phyloP scores from a whole-genome alignment of 75 land plant species.

The Picea sitchensis region DNA sequence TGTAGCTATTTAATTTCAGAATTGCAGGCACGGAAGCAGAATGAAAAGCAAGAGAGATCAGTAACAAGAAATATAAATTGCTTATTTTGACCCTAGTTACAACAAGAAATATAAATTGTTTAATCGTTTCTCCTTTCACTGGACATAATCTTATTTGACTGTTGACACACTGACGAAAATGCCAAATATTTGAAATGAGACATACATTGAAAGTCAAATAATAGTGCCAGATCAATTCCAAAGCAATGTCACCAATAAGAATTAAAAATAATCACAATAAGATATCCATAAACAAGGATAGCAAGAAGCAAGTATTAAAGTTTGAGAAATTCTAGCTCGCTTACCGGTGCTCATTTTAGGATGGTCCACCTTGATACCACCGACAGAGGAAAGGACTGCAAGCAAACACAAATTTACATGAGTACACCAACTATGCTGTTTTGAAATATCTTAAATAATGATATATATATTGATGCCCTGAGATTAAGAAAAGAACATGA shows the following conservation, averaged over 20 bases:
- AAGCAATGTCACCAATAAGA: neutral
- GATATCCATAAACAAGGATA: neutral
- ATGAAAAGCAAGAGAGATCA: neutral
- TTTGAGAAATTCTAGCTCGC: neutral
- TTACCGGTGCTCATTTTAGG: slow-evolving; percentile 51
- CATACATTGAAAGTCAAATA: neutral
- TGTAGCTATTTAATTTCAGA: neutral
- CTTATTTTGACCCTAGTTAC: neutral
- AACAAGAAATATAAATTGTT: neutral
- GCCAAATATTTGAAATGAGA: neutral
- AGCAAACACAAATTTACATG: neutral
- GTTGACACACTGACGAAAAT: neutral
- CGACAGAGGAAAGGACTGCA: slow-evolving; percentile 76
- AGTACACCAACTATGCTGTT: neutral
- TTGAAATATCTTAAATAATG: neutral
- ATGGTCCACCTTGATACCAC: slow-evolving; percentile 64
- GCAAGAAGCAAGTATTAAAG: neutral
- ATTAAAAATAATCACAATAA: neutral
- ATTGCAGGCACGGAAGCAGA: neutral
- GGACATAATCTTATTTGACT: neutral
- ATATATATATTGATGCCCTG: neutral
- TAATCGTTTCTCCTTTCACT: neutral
- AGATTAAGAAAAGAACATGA: neutral
- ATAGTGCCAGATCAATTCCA: neutral
- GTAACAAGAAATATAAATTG: neutral